Base-by-base conservation (phyloP, 2,329 filamentous ascomycete genomes). In the Calcarisporium arbuscula region DNA sequence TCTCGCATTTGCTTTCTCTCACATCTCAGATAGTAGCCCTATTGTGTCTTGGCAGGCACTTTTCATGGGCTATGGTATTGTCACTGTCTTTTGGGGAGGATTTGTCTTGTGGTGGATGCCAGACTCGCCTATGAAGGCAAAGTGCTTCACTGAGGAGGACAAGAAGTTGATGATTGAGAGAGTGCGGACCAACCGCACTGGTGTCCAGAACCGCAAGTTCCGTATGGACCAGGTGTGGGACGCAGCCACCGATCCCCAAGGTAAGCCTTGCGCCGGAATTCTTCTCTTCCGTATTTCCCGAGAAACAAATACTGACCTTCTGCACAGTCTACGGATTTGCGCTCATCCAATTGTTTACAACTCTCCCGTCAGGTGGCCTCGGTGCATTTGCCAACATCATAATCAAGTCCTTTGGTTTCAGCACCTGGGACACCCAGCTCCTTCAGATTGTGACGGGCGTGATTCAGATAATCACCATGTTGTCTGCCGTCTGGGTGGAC, bases 301-400 rank as follows among this genome's bases (percentile, higher is more conserved):
- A n/a, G n/a, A n/a, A n/a, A n/a, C n/a, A n/a, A n/a, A n/a, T n/a
- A n/a, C n/a, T n/a, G n/a, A n/a, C n/a, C n/a, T n/a, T n/a, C n/a
- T n/a, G n/a, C n/a, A n/a, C n/a, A 55, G 69, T 67, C 23, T 84
- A 72, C 64, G 75, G 74, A 26, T 80, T 83, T 50, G 72, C 70
- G 28, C 58, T 75, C 6, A 79, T 87, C 30, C 72, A 79, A 34
- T 62, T 88, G 16, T 82, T 77, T 57, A 86, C 83, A 0, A 87
- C 82, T 0, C 63, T 88, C 2, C 83, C 82, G 1, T 87, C 82
- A 0, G 79, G 74, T 15, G 82, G 83, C 0, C 70, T 88, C 0
- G 82, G 83, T 6, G 77, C 77, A 1, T 88, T 86, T 51, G 77
- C 80, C 35, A 81, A 81, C 43, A 81, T 88, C 46, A 81, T 89